Evolutionary conservation across 2,329 filamentous ascomycete species (phyloP).

Genomic region (Diaporthe nobilis): DNA sequence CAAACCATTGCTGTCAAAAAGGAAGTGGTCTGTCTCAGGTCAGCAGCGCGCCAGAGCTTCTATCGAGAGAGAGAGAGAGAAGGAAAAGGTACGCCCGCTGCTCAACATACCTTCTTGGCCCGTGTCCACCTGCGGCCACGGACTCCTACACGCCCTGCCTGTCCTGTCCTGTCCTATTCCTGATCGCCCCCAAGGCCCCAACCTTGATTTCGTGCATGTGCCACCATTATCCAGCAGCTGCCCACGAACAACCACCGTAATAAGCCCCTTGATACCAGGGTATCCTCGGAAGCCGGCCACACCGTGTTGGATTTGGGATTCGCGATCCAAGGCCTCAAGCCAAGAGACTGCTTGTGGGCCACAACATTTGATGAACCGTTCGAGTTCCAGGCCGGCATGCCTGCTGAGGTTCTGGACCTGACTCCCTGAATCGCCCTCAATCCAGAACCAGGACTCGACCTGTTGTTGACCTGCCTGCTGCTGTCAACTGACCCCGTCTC

Average conservation of each 20-base stretch:
- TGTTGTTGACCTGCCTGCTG: not conserved
- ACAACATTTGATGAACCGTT: not conserved
- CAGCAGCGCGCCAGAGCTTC: constrained; percentile 27
- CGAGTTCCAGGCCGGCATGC: constrained; percentile 5
- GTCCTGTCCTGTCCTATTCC: constrained; percentile 19
- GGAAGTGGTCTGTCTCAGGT: constrained; percentile 40
- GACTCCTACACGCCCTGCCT: not conserved
- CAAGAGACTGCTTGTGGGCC: constrained; percentile 13
- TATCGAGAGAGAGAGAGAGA: not conserved
- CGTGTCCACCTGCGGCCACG: not conserved
- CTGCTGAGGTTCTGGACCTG: constrained; percentile 2
- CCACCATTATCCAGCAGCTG: constrained; percentile 16
- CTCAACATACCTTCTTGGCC: constrained; percentile 21
- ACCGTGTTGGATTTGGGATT: constrained; percentile 18
- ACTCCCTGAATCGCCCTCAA: not conserved
- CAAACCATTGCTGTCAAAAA: constrained; percentile 33
- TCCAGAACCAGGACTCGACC: constrained; percentile 9
- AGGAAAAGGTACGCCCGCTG: constrained; percentile 33
- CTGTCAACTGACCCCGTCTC: constrained; percentile 12
- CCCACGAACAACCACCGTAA: constrained; percentile 5
- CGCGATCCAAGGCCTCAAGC: constrained; percentile 12
- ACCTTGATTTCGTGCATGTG: constrained; percentile 30
- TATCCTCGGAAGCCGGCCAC: constrained; percentile 13
- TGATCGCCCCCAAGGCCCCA: constrained; percentile 24
- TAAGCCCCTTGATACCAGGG: constrained; percentile 24